These are phyloP conservation scores for Solanum etuberosum DNA, from an alignment of 257 asterid species.

Conservation along the genomic window DNA sequence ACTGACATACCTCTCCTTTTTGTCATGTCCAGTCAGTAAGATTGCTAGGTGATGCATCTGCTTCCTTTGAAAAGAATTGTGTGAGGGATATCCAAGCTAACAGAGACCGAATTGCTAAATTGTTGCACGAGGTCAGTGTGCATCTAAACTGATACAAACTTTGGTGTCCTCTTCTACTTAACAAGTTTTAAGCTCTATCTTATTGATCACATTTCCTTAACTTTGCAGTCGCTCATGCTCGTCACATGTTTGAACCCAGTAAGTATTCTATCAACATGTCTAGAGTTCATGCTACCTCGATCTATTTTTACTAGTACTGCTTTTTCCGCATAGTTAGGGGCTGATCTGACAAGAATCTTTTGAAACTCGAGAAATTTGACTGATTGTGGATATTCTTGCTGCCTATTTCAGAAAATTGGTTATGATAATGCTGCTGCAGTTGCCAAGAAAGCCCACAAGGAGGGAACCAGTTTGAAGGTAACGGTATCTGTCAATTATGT, in stretches of 20 bases:
- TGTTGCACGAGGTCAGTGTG: constrained; percentile 70
- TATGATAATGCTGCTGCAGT: constrained; percentile 93
- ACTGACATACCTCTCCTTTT: not conserved
- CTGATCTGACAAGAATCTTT: not conserved
- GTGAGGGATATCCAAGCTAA: constrained; percentile 93
- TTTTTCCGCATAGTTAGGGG: not conserved
- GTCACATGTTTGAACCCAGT: constrained; percentile 96
- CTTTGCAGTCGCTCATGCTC: constrained; percentile 94
- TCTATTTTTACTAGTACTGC: not conserved
- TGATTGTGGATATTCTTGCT: not conserved
- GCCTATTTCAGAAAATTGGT: constrained; percentile 70
- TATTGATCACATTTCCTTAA: not conserved
- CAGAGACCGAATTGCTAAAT: constrained; percentile 66
- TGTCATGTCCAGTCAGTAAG: constrained; percentile 52
- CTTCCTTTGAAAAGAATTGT: constrained; percentile 92
- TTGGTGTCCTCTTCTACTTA: not conserved
- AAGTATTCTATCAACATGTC: constrained; percentile 14
- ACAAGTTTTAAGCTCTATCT: not conserved
- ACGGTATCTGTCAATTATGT: not conserved
- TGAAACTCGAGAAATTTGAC: not conserved
- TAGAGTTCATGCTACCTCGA: not conserved
- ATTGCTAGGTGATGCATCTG: constrained; percentile 91
- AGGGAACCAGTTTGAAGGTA: constrained; percentile 88
- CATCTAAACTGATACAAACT: not conserved
- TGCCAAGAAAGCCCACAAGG: constrained; percentile 98